Evolutionary conservation across 2,329 filamentous ascomycete genomes (phyloP), one percentile per base, ranked within the genome.

Genomic region (Sarocladium kiliense): DNA sequence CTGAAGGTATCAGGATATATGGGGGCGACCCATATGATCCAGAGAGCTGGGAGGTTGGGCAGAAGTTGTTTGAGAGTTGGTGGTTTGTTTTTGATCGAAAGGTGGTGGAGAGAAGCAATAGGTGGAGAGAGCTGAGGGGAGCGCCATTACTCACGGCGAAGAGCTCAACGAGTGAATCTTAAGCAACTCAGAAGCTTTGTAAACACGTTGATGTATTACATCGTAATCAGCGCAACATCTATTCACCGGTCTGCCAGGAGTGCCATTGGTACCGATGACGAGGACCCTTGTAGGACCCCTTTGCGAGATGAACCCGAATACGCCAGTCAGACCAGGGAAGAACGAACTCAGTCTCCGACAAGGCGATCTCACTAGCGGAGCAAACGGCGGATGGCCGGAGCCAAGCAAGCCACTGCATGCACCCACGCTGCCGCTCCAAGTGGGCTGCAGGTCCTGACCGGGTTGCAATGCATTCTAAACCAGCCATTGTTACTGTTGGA

Each of bases 61-160:
- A 84, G 64, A 62, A 74, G n/a, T 66, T 84, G 21, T 84, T 83
- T 64, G 74, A 77, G 64, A 72, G 75, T 39, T 85, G 81, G 81
- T 85, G 80, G 80, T 84, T 81, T 66, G 65, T 81, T 34, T 78
- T 85, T 62, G 81, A 85, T 61, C 64, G 71, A 9, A 68, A 70
- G 11, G 73, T 84, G 16, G 65, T 85, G n/a, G 73, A 76, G 44
- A 73, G 72, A 54, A 81, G 79, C 61, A 84, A 85, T 64, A 67
- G 71, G 53, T 73, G 74, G 72, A 71, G 80, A 58, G 69, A 61
- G 54, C 61, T 74, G 54, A 72, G 79, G 54, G 81, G 80, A 0
- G 72, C 75, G 5, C 60, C 67, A 5, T 30, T 47, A 14, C 25
- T 47, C 6, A 47, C 44, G 23, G 44, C 44, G 25, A 44, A 44